Conservation (phyloP, 306 rosid species). For the Gillenia trifoliata region DNA sequence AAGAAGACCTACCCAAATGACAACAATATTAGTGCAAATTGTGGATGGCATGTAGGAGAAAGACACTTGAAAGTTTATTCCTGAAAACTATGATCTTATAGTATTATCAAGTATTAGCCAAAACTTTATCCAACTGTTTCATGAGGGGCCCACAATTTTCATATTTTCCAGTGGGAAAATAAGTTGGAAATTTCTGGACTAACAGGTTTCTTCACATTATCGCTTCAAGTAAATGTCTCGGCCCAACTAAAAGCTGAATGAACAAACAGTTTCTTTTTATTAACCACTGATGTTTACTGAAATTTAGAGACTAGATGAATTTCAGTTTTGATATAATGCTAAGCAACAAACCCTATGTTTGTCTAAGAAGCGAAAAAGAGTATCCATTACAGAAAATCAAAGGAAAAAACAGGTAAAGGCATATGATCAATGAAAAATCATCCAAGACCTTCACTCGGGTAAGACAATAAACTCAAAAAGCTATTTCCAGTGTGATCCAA, state of each 20-base stretch:
- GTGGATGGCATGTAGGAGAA: not conserved
- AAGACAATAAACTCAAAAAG: not conserved
- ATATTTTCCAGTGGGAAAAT: not conserved
- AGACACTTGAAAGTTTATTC: not conserved
- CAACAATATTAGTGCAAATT: not conserved
- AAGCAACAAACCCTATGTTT: not conserved
- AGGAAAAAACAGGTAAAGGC: not conserved
- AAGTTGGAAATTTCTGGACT: not conserved
- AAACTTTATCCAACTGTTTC: not conserved
- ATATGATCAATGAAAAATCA: not conserved
- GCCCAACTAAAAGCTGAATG: not conserved
- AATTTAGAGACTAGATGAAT: not conserved
- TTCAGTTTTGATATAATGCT: not conserved
- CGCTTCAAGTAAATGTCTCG: not conserved
- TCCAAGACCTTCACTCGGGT: not conserved
- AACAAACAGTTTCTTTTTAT: too few species aligned
- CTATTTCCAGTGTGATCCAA: not conserved
- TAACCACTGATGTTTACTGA: not conserved
- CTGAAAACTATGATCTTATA: not conserved
- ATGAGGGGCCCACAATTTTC: not conserved
- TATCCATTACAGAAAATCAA: not conserved
- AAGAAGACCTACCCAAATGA: conserved; percentile 61
- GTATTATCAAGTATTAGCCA: not conserved
- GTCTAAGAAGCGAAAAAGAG: not conserved
- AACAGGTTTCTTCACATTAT: not conserved